Conservation (phyloP, 2,329 filamentous ascomycete species). For the Fusarium continuum region DNA sequence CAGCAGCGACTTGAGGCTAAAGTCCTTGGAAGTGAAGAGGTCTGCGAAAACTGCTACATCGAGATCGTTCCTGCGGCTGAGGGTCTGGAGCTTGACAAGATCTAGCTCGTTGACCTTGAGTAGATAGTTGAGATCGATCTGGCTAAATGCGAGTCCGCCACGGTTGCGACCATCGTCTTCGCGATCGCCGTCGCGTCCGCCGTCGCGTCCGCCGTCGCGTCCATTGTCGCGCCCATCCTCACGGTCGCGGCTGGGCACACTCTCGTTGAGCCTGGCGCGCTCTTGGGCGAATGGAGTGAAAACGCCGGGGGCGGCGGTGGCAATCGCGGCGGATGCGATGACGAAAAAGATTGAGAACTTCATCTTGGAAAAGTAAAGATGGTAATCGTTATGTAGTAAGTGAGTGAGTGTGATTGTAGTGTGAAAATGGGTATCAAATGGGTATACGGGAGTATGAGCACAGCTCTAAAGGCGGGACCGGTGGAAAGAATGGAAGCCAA, state of each 20-base stretch:
- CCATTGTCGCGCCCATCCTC: constrained; percentile 4
- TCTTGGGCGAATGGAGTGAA: constrained; percentile 33
- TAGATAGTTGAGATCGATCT: constrained; percentile 56
- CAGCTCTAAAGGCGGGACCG: constrained; percentile 31
- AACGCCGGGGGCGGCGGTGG: constrained; percentile 55
- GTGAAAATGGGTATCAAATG: constrained; percentile 14
- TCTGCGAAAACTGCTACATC: constrained; percentile 54
- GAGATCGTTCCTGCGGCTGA: constrained; percentile 56
- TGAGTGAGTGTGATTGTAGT: constrained; percentile 11
- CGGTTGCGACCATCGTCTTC: constrained; percentile 41
- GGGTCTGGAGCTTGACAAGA: constrained; percentile 53
- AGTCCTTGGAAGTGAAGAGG: constrained; percentile 53
- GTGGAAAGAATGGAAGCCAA: constrained; percentile 31
- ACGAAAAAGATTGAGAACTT: constrained; percentile 58
- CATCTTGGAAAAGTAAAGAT: constrained; percentile 53
- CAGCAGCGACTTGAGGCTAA: constrained; percentile 54
- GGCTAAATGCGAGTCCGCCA: constrained; percentile 53
- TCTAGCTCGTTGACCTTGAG: constrained; percentile 58
- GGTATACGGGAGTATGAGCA: constrained; percentile 31
- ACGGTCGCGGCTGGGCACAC: background rate
- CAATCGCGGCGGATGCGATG: constrained; percentile 56
- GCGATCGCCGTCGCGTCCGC: background rate
- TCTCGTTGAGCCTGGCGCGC: constrained; percentile 20
- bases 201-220: background rate
- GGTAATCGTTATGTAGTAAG: background rate